These are phyloP conservation scores for Leccinum griseonigrum DNA, from an alignment of 1,284 basidiomycete species.

Conservation along the genomic window DNA sequence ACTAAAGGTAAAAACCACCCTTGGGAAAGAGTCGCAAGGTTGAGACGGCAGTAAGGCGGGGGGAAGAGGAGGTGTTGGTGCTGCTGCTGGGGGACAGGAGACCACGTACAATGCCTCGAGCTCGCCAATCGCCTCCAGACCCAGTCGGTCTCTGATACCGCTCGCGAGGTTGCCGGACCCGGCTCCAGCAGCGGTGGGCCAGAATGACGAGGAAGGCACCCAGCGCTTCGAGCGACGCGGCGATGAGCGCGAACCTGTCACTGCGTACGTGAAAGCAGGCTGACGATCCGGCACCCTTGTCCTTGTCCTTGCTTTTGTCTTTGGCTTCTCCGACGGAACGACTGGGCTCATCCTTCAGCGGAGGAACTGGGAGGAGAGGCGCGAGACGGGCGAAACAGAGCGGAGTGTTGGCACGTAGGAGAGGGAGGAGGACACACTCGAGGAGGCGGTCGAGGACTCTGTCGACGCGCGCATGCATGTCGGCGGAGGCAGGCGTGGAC, in stretches of 20 bases:
- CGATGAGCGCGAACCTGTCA: slow-evolving; percentile 25
- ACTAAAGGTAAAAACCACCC: too few species aligned
- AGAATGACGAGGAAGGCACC: slow-evolving; percentile 1
- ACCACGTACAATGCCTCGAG: slow-evolving; percentile 23
- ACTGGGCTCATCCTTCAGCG: too few species aligned
- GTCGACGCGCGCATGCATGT: too few species aligned
- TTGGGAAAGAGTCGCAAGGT: too few species aligned
- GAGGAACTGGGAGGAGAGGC: slow-evolving; percentile 7
- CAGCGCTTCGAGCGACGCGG: slow-evolving; percentile 18
- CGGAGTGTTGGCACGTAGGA: slow-evolving; percentile 21
- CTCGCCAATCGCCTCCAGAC: slow-evolving; percentile 28
- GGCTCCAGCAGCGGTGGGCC: too few species aligned
- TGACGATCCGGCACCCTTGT: too few species aligned
- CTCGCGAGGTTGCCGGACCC: too few species aligned
- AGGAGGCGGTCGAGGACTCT: slow-evolving; percentile 22
- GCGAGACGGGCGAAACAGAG: slow-evolving; percentile 21
- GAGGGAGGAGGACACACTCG: slow-evolving; percentile 20
- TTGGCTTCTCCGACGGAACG: too few species aligned
- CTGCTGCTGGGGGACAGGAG: too few species aligned
- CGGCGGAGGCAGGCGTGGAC: too few species aligned
- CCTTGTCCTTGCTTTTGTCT: slow-evolving; percentile 3
- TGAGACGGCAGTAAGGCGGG: neutral
- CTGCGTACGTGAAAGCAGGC: too few species aligned
- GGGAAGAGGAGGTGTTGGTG: neutral
- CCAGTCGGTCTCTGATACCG: neutral